phyloP scores from a whole-genome alignment of 2,329 filamentous ascomycete species.

The Dothideomycetes sp. region DNA sequence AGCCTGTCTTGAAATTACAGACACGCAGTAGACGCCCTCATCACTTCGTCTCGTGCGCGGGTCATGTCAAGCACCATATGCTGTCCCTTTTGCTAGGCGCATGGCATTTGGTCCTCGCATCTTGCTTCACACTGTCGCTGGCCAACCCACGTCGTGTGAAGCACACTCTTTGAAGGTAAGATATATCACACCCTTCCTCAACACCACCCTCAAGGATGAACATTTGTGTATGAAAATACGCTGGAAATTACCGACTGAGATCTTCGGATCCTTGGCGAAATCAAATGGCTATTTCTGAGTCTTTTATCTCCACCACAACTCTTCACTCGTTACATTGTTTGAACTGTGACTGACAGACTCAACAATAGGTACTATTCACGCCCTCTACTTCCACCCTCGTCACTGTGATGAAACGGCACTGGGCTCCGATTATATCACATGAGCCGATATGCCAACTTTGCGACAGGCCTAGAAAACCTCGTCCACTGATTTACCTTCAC shows the following conservation, averaged over 20 bases:
- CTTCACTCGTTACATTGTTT: background rate
- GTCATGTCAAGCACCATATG: too few relatives aligned
- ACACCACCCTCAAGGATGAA: conserved; percentile 18
- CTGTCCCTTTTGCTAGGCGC: conserved; percentile 8
- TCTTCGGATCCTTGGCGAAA: conserved; percentile 62
- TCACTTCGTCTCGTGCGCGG: background rate
- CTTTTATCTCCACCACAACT: conserved; percentile 13
- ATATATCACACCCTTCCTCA: background rate
- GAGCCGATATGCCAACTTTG: conserved; percentile 23
- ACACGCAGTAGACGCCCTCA: conserved; percentile 2
- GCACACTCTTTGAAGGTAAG: background rate
- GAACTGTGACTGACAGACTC: conserved; percentile 10
- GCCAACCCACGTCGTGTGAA: background rate
- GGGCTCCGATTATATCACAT: conserved; percentile 18
- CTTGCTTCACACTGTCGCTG: background rate
- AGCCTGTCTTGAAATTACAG: background rate
- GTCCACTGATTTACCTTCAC: conserved; percentile 28
- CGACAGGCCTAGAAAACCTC: conserved; percentile 38
- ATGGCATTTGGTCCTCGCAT: background rate
- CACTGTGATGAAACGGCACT: conserved; percentile 20
- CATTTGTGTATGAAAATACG: conserved; percentile 61
- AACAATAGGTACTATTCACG: conserved; percentile 13
- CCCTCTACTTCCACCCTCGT: background rate
- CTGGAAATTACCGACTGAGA: conserved; percentile 97
- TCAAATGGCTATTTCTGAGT: conserved; percentile 80